phyloP scores from a whole-genome alignment of 441 rosid genomes.

The Theobroma grandiflorum region DNA sequence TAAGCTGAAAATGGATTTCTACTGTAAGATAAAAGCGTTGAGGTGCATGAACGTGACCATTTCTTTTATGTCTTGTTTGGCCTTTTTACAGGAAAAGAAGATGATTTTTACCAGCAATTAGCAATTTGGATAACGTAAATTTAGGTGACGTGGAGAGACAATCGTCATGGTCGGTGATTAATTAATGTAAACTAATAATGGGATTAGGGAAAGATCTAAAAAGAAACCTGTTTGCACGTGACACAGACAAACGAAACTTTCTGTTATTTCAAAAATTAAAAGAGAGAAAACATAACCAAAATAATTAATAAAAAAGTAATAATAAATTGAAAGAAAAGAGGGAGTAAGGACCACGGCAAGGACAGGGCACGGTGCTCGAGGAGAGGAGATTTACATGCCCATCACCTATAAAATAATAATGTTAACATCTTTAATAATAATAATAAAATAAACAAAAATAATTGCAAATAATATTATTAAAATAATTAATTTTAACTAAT shows the following conservation, averaged over 20 bases:
- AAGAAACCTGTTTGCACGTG: slow-evolving; percentile 35
- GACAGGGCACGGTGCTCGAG: slow-evolving; percentile 57
- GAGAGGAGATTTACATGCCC: not conserved
- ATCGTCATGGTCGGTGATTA: slow-evolving; percentile 46
- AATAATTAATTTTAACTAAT: not conserved
- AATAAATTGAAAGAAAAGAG: not conserved
- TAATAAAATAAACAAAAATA: no score
- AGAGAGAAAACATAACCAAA: not conserved
- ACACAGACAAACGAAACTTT: not conserved
- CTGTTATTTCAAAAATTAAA: not conserved
- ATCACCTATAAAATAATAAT: not conserved
- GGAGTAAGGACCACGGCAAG: not conserved
- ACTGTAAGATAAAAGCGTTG: no score
- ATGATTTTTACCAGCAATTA: not conserved
- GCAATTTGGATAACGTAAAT: not conserved
- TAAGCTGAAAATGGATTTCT: no score
- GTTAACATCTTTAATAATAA: no score
- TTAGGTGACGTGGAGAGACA: slow-evolving; percentile 20
- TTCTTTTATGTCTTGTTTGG: no score
- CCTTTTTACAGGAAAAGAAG: not conserved
- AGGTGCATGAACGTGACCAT: no score
- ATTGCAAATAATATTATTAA: not conserved
- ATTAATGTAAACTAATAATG: not conserved
- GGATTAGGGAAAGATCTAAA: not conserved
- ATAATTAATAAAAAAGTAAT: not conserved